phyloP scores from a whole-genome alignment of 495 filamentous ascomycete genomes.

The Immersiella caudata region DNA sequence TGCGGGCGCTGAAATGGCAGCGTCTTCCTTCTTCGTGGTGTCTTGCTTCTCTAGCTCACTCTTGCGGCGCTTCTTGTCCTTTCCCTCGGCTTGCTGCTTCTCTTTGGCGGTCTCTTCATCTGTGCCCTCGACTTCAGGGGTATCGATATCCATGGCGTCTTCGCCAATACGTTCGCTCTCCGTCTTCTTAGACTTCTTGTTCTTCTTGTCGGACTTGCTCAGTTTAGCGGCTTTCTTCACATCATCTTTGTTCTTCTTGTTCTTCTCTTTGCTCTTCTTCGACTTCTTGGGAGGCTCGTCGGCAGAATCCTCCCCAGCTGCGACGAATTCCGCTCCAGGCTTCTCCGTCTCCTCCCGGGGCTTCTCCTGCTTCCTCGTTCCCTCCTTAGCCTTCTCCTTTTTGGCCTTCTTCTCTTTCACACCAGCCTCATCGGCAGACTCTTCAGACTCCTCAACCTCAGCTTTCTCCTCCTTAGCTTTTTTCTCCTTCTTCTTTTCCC shows the following conservation, averaged over 20 bases:
- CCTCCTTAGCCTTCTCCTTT: slow-evolving; percentile 1
- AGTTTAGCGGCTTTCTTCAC: background rate
- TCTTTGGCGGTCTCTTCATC: slow-evolving; percentile 26
- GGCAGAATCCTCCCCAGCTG: background rate
- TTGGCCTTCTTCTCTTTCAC: background rate
- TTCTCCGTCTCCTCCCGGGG: background rate
- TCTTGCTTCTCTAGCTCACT: slow-evolving; percentile 15
- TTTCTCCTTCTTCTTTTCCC: background rate
- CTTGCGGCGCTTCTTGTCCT: slow-evolving; percentile 27
- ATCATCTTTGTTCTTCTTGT: slow-evolving; percentile 15
- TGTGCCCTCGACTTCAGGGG: background rate
- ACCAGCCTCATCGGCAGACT: background rate
- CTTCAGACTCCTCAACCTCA: background rate
- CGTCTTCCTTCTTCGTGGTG: slow-evolving; percentile 11
- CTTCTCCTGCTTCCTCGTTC: background rate
- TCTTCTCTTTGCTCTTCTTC: slow-evolving; percentile 25
- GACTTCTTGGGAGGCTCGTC: background rate
- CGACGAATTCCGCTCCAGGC: background rate
- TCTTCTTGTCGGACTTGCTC: slow-evolving; percentile 17
- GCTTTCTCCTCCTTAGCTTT: background rate
- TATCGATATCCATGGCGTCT: slow-evolving; percentile 21
- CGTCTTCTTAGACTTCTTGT: slow-evolving; percentile 26
- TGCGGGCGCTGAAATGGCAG: slow-evolving; percentile 9
- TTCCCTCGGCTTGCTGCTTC: slow-evolving; percentile 29
- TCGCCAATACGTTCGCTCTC: slow-evolving; percentile 18